Evolutionary conservation across 1,284 basidiomycete genomes (phyloP).

Genomic region (Malassezia yamatoensis): DNA sequence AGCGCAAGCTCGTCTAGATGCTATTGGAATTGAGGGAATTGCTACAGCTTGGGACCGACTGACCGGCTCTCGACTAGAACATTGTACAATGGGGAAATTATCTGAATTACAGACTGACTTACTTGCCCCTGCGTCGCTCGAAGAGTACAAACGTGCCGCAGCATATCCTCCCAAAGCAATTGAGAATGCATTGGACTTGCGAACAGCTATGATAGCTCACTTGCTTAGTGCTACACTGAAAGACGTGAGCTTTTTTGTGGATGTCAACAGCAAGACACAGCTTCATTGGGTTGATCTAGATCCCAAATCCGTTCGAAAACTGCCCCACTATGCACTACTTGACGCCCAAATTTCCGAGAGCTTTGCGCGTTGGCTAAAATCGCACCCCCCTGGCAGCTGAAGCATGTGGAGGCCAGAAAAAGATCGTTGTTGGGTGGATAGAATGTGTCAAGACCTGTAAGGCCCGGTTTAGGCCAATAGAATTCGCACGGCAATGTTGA

Average conservation of each 20-base stretch:
- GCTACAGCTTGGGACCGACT: not conserved
- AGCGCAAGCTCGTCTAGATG: slow-evolving; percentile 4
- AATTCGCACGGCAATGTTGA: too few species aligned
- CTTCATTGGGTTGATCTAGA: slow-evolving; percentile 9
- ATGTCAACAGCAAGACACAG: not conserved
- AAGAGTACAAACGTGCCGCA: not conserved
- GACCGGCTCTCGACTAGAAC: not conserved
- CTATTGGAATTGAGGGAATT: slow-evolving; percentile 7
- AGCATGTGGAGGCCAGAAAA: too few species aligned
- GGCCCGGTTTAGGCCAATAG: too few species aligned
- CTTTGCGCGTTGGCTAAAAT: not conserved
- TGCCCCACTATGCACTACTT: not conserved
- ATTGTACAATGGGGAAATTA: not conserved
- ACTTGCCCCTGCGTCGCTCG: not conserved
- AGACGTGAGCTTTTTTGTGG: slow-evolving; percentile 9
- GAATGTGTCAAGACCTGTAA: too few species aligned
- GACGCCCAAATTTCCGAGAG: not conserved
- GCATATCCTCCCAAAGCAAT: not conserved
- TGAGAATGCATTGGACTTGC: not conserved
- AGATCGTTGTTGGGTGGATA: too few species aligned
- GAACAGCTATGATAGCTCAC: not conserved
- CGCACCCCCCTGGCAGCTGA: not conserved
- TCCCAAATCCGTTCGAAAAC: slow-evolving; percentile 4
- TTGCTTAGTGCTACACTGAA: slow-evolving; percentile 9
- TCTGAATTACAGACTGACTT: not conserved